These are phyloP conservation scores for Fusarium sp. DNA, from an alignment of 2,329 filamentous ascomycete genomes.

Conservation along the genomic window DNA sequence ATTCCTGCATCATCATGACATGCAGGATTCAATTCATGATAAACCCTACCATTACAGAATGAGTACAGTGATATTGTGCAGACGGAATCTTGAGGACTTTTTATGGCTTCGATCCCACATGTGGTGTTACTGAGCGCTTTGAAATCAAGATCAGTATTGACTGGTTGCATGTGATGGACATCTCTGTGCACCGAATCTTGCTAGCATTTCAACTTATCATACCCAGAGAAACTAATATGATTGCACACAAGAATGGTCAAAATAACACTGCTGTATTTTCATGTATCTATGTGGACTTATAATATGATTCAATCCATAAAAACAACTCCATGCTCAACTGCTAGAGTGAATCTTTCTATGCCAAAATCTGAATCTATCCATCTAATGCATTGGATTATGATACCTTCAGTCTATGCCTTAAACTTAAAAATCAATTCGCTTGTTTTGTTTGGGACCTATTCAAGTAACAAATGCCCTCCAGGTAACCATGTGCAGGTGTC, in stretches of 20 bases:
- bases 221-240: background rate
- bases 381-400: slow-evolving; percentile 27
- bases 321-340: slow-evolving; percentile 6
- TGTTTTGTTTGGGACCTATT: slow-evolving; percentile 13
- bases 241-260: background rate
- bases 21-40: background rate
- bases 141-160: background rate
- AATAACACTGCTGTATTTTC: slow-evolving; percentile 1
- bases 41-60: no score
- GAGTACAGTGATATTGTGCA: background rate
- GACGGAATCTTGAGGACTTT: no score
- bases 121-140: background rate
- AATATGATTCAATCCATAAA: background rate
- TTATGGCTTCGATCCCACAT: background rate
- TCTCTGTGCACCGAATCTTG: background rate
- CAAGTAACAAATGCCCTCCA: background rate
- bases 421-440: slow-evolving; percentile 35
- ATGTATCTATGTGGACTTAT: slow-evolving; percentile 1
- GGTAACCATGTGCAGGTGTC: background rate
- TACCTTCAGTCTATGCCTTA: slow-evolving; percentile 25
- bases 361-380: slow-evolving; percentile 18
- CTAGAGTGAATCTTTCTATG: slow-evolving; percentile 9
- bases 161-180: background rate
- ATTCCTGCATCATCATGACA: background rate
- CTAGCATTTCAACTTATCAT: background rate